Conservation (phyloP, 257 asterid genomes). For the Salvia hispanica region DNA sequence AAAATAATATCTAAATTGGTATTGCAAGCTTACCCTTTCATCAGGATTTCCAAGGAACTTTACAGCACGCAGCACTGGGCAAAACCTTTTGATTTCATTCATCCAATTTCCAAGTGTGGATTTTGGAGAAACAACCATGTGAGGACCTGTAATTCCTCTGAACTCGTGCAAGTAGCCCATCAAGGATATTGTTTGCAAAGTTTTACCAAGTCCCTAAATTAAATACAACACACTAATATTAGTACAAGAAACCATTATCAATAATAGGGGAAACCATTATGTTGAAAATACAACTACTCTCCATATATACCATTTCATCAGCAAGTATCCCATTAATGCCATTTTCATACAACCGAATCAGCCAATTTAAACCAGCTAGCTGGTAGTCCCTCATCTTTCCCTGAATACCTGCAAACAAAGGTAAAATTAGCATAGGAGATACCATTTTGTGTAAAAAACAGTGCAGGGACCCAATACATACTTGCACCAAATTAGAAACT, state of each 20-base stretch:
- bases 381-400: slow-evolving; percentile 99
- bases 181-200: slow-evolving; percentile 95
- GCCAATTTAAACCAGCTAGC: slow-evolving; percentile 98
- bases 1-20: slow-evolving; percentile 22
- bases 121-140: slow-evolving; percentile 99
- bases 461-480: not conserved
- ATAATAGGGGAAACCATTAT: not conserved
- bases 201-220: slow-evolving; percentile 91
- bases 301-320: slow-evolving; percentile 83
- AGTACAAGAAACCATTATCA: slow-evolving; percentile 16
- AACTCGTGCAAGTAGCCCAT: slow-evolving; percentile 92
- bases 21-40: slow-evolving; percentile 71
- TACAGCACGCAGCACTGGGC: slow-evolving; percentile 88
- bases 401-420: slow-evolving; percentile 72
- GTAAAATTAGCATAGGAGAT: not conserved
- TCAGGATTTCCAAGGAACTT: slow-evolving; percentile 98
- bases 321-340: slow-evolving; percentile 99
- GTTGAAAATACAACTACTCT: not conserved
- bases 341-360: slow-evolving; percentile 92
- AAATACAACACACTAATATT: not conserved
- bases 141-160: slow-evolving; percentile 98
- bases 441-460: not conserved
- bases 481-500: not conserved
- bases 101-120: slow-evolving; percentile 99
- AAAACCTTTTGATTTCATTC: slow-evolving; percentile 96